phyloP scores from a whole-genome alignment of 306 rosid genomes.

The Erythrophleum fordii region DNA sequence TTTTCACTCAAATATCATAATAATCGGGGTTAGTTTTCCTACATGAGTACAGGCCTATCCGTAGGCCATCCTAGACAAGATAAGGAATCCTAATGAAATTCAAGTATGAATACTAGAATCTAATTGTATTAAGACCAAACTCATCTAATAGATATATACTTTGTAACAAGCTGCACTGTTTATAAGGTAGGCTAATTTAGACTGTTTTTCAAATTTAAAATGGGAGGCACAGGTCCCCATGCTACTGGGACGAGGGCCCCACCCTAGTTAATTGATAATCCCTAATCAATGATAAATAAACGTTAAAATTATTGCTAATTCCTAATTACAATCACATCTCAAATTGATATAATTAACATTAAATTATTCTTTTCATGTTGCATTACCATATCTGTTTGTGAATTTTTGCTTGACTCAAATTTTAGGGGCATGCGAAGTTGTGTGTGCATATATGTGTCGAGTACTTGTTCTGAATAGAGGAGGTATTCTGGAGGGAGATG shows the following conservation, averaged over 20 bases:
- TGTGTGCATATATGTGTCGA: not conserved
- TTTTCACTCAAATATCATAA: not conserved
- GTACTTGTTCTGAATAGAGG: not conserved
- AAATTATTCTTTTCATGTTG: not conserved
- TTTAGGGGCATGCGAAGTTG: not conserved
- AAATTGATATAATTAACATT: not conserved
- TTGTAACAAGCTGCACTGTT: too few relatives aligned
- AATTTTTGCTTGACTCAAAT: conserved; percentile 15
- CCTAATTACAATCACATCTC: too few relatives aligned
- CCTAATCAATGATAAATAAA: not conserved
- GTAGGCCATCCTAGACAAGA: not conserved
- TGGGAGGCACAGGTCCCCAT: too few relatives aligned
- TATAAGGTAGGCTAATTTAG: too few relatives aligned
- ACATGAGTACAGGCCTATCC: not conserved
- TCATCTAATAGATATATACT: too few relatives aligned
- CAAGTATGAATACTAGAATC: not conserved
- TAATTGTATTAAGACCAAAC: not conserved
- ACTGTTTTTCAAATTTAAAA: too few relatives aligned
- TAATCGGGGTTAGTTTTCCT: not conserved
- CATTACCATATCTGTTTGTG: not conserved
- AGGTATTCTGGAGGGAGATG: not conserved
- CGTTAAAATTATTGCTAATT: too few relatives aligned
- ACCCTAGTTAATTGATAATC: too few relatives aligned
- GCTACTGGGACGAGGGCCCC: too few relatives aligned
- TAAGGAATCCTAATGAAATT: not conserved